Percentiles rank a stretch among this genome's conserved stretches.
Evolutionary conservation across 139 green algal species (phyloP).

Genomic region (Desmodesmus armatus): DNA sequence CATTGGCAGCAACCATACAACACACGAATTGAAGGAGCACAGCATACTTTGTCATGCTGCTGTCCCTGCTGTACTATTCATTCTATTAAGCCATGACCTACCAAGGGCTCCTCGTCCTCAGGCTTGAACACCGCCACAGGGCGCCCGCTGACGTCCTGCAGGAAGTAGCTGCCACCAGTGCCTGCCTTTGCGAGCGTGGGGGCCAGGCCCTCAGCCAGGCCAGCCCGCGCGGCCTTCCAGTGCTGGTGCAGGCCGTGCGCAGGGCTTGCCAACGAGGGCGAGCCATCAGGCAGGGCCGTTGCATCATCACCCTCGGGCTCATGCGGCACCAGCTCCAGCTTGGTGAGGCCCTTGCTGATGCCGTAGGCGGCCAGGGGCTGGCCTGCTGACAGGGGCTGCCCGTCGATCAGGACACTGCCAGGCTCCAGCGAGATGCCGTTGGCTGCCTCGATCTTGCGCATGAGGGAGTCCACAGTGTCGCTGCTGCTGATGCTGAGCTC

Average conservation of each 20-base stretch:
- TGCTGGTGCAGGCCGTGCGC: slow-evolving; percentile 54
- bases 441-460: slow-evolving; percentile 56
- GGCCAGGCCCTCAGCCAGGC: slow-evolving; percentile 35
- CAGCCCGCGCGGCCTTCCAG: slow-evolving; percentile 47
- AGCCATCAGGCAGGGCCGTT: slow-evolving; percentile 49
- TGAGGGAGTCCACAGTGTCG: slow-evolving; percentile 54
- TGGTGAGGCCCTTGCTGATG: slow-evolving; percentile 31
- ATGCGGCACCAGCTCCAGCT: slow-evolving; percentile 49
- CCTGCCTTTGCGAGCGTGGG: slow-evolving; percentile 70
- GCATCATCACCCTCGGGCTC: slow-evolving; percentile 13
- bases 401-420: slow-evolving; percentile 22
- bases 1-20: too few relatives aligned
- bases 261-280: slow-evolving; percentile 57
- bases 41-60: too few relatives aligned
- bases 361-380: slow-evolving; percentile 50
- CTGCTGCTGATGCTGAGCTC: slow-evolving; percentile 60
- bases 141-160: slow-evolving; percentile 51
- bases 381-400: slow-evolving; percentile 3
- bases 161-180: slow-evolving; percentile 72
- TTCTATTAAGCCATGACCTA: too few relatives aligned
- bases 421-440: slow-evolving; percentile 24
- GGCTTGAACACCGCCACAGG: slow-evolving; percentile 90
- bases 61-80: too few relatives aligned
- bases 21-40: too few relatives aligned
- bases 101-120: slow-evolving; percentile 85